Evolutionary conservation across 371 early-diverging fungal species (phyloP), one percentile per base, ranked within the genome.

Genomic region (Mucor ambiguus): DNA sequence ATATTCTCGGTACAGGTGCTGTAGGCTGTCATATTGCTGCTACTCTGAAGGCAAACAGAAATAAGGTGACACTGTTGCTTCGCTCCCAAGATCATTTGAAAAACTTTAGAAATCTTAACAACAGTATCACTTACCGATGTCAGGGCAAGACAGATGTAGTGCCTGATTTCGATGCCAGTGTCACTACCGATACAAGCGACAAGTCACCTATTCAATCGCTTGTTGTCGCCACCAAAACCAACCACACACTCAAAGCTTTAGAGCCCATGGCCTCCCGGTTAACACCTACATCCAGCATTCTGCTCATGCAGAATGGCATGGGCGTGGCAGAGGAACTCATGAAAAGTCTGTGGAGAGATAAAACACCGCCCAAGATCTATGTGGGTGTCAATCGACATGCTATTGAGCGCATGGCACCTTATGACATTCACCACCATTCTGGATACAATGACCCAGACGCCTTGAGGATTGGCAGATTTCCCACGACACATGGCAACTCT

Each of bases 261-360:
- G 41, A 63, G 24, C 68, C 73, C 4, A 60, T 89, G 10, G 64
- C 65, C 8, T 55, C 68, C 6, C 71, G 82, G 2, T 61, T 89
- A n/a, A 63, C 64, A 14, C n/a, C 73, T 8, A 55, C 70, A 12
- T 83, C 81, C 9, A 75, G 79, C 0, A 75, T 88, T 6, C 60
- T 87, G 10, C 67, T 90, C 54, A 41, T 90, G 54, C 87, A 88
- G 63, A 90, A 90, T 56, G 90, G 90, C 6, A 85, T 89, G 87
- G 90, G 90, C n/a, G 69, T 77, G 1, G 72, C 73, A 18, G 87
- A 89, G 28, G 83, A 85, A 33, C 52, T 88, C 3, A 66, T 75
- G 38, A 64, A 70, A 3, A 69, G 61, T 26, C 32, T 81, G 16
- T 85, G 81, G 72, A 67, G 26, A 43, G 58, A 37, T 35, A 52